Conservation (phyloP, 805 yeast genomes). For the Kluyveromyces aestuarii region DNA sequence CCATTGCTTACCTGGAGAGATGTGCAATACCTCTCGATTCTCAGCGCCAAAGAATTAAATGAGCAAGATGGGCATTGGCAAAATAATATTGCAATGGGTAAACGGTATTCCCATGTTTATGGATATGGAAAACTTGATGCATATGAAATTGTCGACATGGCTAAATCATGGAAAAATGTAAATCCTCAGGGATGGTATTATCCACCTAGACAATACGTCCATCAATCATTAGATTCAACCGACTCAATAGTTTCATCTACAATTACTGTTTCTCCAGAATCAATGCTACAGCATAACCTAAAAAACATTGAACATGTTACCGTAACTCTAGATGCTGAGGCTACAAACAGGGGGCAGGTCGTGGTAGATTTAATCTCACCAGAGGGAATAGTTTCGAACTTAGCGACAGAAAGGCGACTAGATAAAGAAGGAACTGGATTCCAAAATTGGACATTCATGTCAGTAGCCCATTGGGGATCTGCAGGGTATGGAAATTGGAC, state of each 20-base stretch:
- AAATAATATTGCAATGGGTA: conserved; percentile 47
- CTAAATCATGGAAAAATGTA: conserved; percentile 71
- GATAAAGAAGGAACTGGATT: conserved; percentile 58
- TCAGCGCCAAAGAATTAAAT: conserved; percentile 61
- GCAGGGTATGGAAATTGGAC: conserved; percentile 83
- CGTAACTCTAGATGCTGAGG: conserved; percentile 61
- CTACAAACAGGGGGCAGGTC: conserved; percentile 61
- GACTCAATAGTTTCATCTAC: conserved; percentile 27
- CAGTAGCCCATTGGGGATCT: conserved; percentile 99
- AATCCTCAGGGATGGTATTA: conserved; percentile 85
- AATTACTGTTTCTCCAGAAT: conserved; percentile 38
- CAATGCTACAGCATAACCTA: conserved; percentile 48
- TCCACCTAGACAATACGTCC: conserved; percentile 34
- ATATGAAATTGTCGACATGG: conserved; percentile 57
- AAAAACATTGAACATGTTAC: conserved; percentile 79
- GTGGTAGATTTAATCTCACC: conserved; percentile 66
- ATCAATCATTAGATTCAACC: conserved; percentile 16
- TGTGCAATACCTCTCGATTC: conserved; percentile 72
- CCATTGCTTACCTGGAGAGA: conserved; percentile 94
- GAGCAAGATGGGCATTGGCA: conserved; percentile 68
- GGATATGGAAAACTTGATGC: conserved; percentile 95
- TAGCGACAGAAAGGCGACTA: conserved; percentile 56
- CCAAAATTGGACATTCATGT: conserved; percentile 82
- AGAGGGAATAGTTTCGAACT: conserved; percentile 56
- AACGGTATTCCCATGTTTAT: conserved; percentile 70